These are phyloP conservation scores for Mortierella claussenii DNA, from an alignment of 192 early-diverging fungal genomes.

Conservation along the genomic window DNA sequence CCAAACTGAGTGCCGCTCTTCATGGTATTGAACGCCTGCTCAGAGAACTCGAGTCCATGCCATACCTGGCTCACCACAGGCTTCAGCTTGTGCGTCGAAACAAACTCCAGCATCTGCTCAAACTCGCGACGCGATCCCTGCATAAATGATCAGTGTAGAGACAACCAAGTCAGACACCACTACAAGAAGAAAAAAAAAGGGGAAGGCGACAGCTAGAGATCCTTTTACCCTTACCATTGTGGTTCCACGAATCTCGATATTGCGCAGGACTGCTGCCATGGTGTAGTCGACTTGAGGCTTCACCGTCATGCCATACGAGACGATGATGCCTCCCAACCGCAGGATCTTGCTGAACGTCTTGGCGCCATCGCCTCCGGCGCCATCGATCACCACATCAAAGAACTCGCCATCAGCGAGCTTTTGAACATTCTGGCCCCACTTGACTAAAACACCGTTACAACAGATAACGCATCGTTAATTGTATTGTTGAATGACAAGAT, in stretches of 20 bases:
- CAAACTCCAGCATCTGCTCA: constrained; percentile 68
- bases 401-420: constrained; percentile 32
- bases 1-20: constrained; percentile 34
- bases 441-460: no score
- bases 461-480: no score
- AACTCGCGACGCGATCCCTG: constrained; percentile 65
- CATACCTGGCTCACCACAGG: constrained; percentile 68
- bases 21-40: constrained; percentile 28
- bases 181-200: not conserved
- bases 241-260: constrained; percentile 69
- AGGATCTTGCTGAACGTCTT: constrained; percentile 56
- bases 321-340: constrained; percentile 63
- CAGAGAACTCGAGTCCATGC: constrained; percentile 56
- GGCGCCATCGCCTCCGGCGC: constrained; percentile 67
- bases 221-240: constrained; percentile 66
- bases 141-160: not conserved
- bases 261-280: constrained; percentile 65
- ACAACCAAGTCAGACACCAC: not conserved
- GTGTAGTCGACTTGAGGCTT: constrained; percentile 53
- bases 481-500: no score
- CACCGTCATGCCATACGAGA: constrained; percentile 70
- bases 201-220: no score
- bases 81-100: constrained; percentile 61
- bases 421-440: constrained; percentile 61
- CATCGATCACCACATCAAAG: constrained; percentile 72